Percentiles rank a stretch among this genome's conserved stretches.
Evolutionary conservation across 2,329 filamentous ascomycete species (phyloP).

Genomic region (Sporothrix schenckii): DNA sequence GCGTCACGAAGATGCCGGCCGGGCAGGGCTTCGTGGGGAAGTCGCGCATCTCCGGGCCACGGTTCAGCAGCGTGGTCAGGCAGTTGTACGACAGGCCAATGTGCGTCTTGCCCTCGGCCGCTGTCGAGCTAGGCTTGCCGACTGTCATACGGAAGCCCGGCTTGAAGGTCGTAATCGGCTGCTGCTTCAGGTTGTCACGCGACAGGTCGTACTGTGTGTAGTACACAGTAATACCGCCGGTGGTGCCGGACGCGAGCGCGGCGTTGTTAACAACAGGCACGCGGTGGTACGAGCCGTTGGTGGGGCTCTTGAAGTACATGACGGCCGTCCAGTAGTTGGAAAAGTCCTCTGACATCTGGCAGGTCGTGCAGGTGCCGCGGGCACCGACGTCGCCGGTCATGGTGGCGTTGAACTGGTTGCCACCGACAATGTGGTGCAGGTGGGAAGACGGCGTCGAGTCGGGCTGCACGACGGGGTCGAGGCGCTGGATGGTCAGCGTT

Average conservation of each 20-base stretch:
- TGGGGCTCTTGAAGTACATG: constrained; percentile 35
- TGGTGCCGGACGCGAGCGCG: constrained; percentile 31
- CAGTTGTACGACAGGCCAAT: constrained; percentile 37
- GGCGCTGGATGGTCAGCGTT: constrained; percentile 43
- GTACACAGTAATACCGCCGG: constrained; percentile 36
- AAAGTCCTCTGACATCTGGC: constrained; percentile 41
- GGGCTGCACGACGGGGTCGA: constrained; percentile 36
- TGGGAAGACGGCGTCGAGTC: constrained; percentile 33
- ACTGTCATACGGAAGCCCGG: constrained; percentile 39
- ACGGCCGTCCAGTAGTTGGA: constrained; percentile 43
- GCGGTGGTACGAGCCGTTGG: constrained; percentile 34
- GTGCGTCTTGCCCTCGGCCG: constrained; percentile 32
- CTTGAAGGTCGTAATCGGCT: constrained; percentile 34
- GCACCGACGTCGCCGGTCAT: constrained; percentile 37
- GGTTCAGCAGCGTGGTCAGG: constrained; percentile 35
- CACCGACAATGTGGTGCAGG: constrained; percentile 36
- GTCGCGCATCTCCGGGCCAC: constrained; percentile 34
- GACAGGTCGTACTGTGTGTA: constrained; percentile 34
- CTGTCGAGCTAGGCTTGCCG: constrained; percentile 36
- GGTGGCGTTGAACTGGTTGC: constrained; percentile 41
- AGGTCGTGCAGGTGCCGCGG: constrained; percentile 35
- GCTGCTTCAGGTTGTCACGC: constrained; percentile 31
- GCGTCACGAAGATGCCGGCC: constrained; percentile 37
- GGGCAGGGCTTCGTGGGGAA: constrained; percentile 36
- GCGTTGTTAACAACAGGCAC: constrained; percentile 35